A percentile compares a stretch with the other conserved stretches of the same genome.
phyloP scores from a whole-genome alignment of 495 filamentous ascomycete species.

The Entonaema liquescens region DNA sequence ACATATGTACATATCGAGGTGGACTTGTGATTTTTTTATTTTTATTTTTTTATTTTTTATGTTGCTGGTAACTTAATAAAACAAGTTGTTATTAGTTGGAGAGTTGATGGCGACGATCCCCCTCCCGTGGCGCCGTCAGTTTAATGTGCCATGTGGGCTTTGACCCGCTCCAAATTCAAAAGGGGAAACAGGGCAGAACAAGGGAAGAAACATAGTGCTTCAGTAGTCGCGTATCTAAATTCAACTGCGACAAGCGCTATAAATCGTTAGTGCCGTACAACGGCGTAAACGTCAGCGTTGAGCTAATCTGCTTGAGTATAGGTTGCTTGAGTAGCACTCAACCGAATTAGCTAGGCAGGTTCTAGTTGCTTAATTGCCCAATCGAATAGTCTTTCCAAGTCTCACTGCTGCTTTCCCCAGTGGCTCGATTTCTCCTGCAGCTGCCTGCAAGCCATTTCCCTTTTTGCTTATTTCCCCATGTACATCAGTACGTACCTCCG shows the following conservation, averaged over 20 bases:
- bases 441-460: slow-evolving; percentile 23
- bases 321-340: background rate
- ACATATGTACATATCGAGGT: slow-evolving; percentile 28
- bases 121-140: slow-evolving; percentile 14
- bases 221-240: background rate
- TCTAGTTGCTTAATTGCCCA: slow-evolving; percentile 23
- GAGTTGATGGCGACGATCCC: slow-evolving; percentile 18
- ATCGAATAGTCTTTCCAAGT: slow-evolving; percentile 25
- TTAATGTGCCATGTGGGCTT: slow-evolving; percentile 36
- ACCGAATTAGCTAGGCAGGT: background rate
- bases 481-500: background rate
- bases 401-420: slow-evolving; percentile 15
- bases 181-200: background rate
- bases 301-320: background rate
- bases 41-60: too few species aligned
- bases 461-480: slow-evolving; percentile 9
- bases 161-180: slow-evolving; percentile 13
- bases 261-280: background rate
- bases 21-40: slow-evolving; percentile 9
- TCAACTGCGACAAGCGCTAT: background rate
- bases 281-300: background rate
- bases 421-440: slow-evolving; percentile 34
- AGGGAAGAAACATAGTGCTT: background rate
- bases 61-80: background rate
- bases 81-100: slow-evolving; percentile 12